These are phyloP conservation scores for Spiraea crenata DNA, from an alignment of 331 rosid species.

Conservation along the genomic window DNA sequence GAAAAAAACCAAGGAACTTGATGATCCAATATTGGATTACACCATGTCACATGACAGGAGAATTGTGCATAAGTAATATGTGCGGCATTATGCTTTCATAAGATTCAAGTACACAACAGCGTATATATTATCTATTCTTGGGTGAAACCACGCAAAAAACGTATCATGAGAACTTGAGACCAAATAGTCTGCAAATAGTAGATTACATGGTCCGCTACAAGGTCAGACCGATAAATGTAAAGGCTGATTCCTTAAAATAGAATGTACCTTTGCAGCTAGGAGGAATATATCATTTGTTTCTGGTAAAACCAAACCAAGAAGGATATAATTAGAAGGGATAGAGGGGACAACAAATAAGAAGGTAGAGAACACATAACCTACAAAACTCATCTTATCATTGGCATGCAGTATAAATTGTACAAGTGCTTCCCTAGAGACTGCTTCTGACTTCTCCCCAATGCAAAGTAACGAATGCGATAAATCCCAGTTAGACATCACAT, in stretches of 20 bases:
- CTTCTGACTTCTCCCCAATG: conserved; percentile 58
- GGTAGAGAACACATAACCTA: not conserved
- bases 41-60: not conserved
- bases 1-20: conserved; percentile 26
- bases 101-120: not conserved
- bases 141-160: not conserved
- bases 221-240: not conserved
- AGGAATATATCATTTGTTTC: conserved; percentile 91
- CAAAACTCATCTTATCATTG: conserved; percentile 53
- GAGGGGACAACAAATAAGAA: conserved; percentile 1
- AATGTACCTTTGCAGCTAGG: conserved; percentile 81
- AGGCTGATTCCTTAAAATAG: not conserved
- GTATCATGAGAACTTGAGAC: not conserved
- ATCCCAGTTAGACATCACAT: conserved; percentile 86
- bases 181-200: conserved; percentile 5
- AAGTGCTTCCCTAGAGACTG: conserved; percentile 59
- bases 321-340: conserved; percentile 16
- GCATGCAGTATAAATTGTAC: conserved; percentile 66
- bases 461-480: conserved; percentile 81
- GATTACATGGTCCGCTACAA: not conserved
- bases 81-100: conserved; percentile 9
- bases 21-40: not conserved
- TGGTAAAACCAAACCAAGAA: conserved; percentile 30
- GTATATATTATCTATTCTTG: not conserved
- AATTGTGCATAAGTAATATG: too few relatives aligned